These are phyloP conservation scores for Thelephora terrestris DNA, from an alignment of 1,284 basidiomycete species.

Conservation along the genomic window DNA sequence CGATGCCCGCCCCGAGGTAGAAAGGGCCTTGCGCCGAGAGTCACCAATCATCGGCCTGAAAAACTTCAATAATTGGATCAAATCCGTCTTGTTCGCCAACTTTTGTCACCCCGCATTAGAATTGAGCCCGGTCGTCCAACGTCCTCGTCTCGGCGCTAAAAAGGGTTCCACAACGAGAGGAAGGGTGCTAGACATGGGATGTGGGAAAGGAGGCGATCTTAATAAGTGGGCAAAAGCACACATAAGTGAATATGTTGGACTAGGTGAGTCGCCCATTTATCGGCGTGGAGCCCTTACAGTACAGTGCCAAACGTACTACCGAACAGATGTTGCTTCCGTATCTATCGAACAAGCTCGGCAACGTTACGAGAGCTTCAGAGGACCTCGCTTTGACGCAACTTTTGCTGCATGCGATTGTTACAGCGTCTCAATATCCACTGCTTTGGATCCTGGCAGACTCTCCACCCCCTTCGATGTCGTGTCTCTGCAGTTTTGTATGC, in stretches of 20 bases:
- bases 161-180: slow-evolving; percentile 33
- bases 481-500: slow-evolving; percentile 99
- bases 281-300: neutral
- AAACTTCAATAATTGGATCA: slow-evolving; percentile 99
- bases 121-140: slow-evolving; percentile 23
- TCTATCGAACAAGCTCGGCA: slow-evolving; percentile 85
- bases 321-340: slow-evolving; percentile 78
- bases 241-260: slow-evolving; percentile 70
- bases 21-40: slow-evolving; percentile 72
- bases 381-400: slow-evolving; percentile 56
- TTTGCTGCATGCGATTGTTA: slow-evolving; percentile 93
- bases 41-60: slow-evolving; percentile 96
- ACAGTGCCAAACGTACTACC: slow-evolving; percentile 4
- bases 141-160: slow-evolving; percentile 20
- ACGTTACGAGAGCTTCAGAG: slow-evolving; percentile 44
- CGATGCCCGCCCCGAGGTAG: slow-evolving; percentile 88
- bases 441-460: slow-evolving; percentile 51
- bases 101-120: slow-evolving; percentile 63
- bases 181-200: slow-evolving; percentile 91
- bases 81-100: slow-evolving; percentile 86
- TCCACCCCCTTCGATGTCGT: slow-evolving; percentile 80
- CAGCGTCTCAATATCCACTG: slow-evolving; percentile 56
- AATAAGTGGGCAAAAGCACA: slow-evolving; percentile 92
- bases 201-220: slow-evolving; percentile 96
- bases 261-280: slow-evolving; percentile 46